These are phyloP conservation scores for Cryptosporidium ubiquitum DNA, from an alignment of 169 alveolate genomes.

Conservation along the genomic window DNA sequence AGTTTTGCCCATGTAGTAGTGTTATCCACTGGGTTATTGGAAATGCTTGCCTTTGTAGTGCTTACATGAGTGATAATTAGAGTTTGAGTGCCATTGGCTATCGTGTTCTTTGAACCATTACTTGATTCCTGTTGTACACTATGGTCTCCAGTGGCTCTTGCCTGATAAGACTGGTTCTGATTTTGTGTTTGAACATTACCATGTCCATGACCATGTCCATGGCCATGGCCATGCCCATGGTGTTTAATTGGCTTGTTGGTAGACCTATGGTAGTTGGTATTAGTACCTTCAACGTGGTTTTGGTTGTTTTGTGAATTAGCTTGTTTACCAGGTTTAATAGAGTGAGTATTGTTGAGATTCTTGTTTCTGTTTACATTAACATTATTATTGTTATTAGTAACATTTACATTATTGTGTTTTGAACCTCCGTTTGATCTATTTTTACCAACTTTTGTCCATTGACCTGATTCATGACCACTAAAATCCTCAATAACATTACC, in stretches of 20 bases:
- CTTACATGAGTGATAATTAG: neutral
- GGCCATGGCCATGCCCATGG: neutral
- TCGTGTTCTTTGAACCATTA: neutral
- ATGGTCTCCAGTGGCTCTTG: neutral
- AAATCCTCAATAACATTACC: constrained; percentile 70
- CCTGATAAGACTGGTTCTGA: neutral
- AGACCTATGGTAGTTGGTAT: neutral
- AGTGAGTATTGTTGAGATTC: neutral
- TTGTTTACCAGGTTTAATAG: constrained; percentile 7
- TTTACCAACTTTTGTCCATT: constrained; percentile 73
- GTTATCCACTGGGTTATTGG: constrained; percentile 14
- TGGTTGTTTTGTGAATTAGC: neutral
- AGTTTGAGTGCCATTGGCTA: neutral
- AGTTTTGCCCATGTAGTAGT: constrained; percentile 62
- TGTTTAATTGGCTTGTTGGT: neutral
- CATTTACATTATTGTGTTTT: neutral
- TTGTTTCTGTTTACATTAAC: neutral
- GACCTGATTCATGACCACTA: constrained; percentile 74
- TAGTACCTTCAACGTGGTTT: constrained; percentile 9
- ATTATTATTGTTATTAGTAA: neutral
- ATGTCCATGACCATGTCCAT: neutral
- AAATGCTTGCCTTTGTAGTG: constrained; percentile 1
- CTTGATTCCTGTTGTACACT: neutral
- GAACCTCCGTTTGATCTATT: neutral
- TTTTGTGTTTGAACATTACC: neutral